Conservation (phyloP, 805 yeast species). For the Hanseniaspora lindneri region DNA sequence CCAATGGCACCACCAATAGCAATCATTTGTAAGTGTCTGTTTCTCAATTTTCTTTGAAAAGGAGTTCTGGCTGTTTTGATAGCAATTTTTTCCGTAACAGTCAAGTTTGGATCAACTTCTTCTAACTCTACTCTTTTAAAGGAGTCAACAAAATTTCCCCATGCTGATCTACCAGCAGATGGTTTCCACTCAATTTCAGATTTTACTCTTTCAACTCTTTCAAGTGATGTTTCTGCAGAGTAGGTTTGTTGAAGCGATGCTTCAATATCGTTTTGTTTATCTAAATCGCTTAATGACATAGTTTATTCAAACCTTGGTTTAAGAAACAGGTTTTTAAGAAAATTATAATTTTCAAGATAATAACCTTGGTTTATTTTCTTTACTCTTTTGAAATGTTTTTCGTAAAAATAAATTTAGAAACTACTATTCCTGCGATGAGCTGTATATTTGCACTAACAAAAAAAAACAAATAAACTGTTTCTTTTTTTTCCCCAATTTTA, state of each 20-base stretch:
- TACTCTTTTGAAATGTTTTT: no score
- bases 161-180: slow-evolving; percentile 16
- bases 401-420: no score
- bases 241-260: background rate
- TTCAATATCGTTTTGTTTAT: slow-evolving; percentile 1
- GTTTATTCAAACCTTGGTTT: no score
- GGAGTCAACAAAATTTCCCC: slow-evolving; percentile 39
- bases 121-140: slow-evolving; percentile 33
- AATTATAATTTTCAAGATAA: no score
- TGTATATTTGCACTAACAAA: no score
- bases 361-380: no score
- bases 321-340: no score
- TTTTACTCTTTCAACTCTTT: slow-evolving; percentile 5
- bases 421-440: no score
- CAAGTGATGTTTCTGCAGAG: background rate
- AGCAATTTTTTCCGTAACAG: slow-evolving; percentile 37
- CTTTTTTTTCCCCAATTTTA: no score
- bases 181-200: slow-evolving; percentile 12
- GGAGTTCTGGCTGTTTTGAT: slow-evolving; percentile 43
- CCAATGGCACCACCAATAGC: slow-evolving; percentile 66
- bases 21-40: slow-evolving; percentile 50
- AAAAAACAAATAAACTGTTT: no score
- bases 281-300: slow-evolving; percentile 1
- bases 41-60: slow-evolving; percentile 40
- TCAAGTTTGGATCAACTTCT: slow-evolving; percentile 32